These are phyloP conservation scores for Perilla frutescens DNA, from an alignment of 257 asterid genomes.

Conservation along the genomic window DNA sequence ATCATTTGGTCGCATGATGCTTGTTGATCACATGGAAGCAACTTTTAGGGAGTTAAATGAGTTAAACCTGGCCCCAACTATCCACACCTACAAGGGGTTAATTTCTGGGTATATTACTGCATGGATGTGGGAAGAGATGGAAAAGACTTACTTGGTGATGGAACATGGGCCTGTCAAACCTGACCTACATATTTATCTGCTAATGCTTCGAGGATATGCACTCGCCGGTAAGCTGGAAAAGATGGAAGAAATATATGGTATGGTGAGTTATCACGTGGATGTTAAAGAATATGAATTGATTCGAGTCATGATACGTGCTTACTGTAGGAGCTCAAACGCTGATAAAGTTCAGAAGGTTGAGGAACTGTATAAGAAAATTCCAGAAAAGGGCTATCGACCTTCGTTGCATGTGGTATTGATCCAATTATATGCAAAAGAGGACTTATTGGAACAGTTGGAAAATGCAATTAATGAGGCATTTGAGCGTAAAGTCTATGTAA, in stretches of 20 bases:
- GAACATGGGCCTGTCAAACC: constrained; percentile 58
- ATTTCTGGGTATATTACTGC: constrained; percentile 85
- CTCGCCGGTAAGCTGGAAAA: constrained; percentile 64
- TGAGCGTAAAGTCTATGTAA: constrained; percentile 49
- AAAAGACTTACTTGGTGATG: constrained; percentile 62
- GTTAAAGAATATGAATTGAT: constrained; percentile 50
- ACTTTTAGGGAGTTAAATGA: constrained; percentile 57
- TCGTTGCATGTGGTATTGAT: constrained; percentile 75
- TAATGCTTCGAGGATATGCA: constrained; percentile 92
- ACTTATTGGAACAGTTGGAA: constrained; percentile 74
- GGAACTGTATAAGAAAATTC: constrained; percentile 59
- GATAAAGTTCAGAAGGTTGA: constrained; percentile 66
- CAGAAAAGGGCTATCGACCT: constrained; percentile 61
- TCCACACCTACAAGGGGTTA: constrained; percentile 60
- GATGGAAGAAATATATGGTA: constrained; percentile 78
- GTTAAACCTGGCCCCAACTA: constrained; percentile 54
- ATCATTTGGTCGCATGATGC: constrained; percentile 66
- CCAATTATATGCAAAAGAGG: constrained; percentile 72
- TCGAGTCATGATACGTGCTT: constrained; percentile 73
- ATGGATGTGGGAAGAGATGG: constrained; percentile 91
- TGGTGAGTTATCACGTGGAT: constrained; percentile 54
- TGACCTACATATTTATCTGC: constrained; percentile 50
- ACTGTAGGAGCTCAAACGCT: constrained; percentile 60
- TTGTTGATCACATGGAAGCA: constrained; percentile 83
- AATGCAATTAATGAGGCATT: constrained; percentile 66